These are phyloP conservation scores for Tulasnella sp. DNA, from an alignment of 768 basidiomycete genomes.

Conservation along the genomic window DNA sequence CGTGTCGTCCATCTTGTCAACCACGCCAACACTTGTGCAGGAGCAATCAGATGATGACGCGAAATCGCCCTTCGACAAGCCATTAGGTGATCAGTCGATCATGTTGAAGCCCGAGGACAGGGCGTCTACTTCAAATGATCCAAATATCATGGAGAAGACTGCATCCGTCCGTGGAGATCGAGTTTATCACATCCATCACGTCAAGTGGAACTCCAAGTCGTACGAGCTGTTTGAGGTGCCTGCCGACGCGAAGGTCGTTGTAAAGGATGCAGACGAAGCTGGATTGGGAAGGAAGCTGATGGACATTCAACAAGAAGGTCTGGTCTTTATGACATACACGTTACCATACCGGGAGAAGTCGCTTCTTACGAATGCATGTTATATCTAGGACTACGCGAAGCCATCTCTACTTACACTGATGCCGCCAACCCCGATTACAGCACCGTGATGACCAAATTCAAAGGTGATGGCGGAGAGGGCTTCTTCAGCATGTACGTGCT, in stretches of 20 bases:
- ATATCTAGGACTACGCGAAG: not conserved
- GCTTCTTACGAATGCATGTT: not conserved
- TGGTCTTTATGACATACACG: not conserved
- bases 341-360: too few species aligned
- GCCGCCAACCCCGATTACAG: not conserved
- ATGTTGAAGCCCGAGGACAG: too few species aligned
- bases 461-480: not conserved
- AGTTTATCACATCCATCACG: not conserved
- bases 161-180: not conserved
- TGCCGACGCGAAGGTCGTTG: not conserved
- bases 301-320: slow-evolving; percentile 1
- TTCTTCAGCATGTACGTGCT: not conserved
- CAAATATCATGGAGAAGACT: too few species aligned
- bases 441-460: not conserved
- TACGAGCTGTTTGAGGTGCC: not conserved
- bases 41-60: too few species aligned
- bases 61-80: too few species aligned
- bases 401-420: not conserved
- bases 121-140: too few species aligned
- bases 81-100: too few species aligned
- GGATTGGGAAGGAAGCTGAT: not conserved
- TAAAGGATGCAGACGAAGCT: too few species aligned
- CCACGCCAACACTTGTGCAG: too few species aligned
- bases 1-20: too few species aligned
- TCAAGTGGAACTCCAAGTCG: not conserved